A percentile compares a stretch with the other conserved stretches of the same genome.
These are phyloP conservation scores for Mycena crocata DNA, from an alignment of 768 basidiomycete species.

Conservation along the genomic window DNA sequence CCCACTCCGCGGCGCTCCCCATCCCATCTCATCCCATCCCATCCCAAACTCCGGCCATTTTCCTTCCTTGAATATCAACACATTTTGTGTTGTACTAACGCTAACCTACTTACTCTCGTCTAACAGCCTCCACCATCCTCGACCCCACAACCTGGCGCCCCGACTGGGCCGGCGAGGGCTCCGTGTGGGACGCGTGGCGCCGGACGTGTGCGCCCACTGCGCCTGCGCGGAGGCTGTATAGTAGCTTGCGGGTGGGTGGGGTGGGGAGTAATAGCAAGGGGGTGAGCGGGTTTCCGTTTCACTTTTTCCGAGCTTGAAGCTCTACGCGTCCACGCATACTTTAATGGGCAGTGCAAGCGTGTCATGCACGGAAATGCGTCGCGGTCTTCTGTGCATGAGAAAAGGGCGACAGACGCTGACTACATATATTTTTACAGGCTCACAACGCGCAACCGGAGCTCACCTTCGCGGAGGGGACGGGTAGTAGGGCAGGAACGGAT, in stretches of 20 bases:
- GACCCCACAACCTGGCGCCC: slow-evolving; percentile 43
- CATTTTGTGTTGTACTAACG: too few species aligned
- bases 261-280: slow-evolving; percentile 25
- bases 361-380: too few species aligned
- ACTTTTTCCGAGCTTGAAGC: too few species aligned
- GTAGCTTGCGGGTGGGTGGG: slow-evolving; percentile 72
- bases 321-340: neutral
- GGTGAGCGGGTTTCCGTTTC: neutral
- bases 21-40: too few species aligned
- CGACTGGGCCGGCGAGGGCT: slow-evolving; percentile 88
- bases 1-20: too few species aligned
- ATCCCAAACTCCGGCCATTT: too few species aligned
- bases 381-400: too few species aligned
- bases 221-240: slow-evolving; percentile 85
- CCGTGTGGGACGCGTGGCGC: slow-evolving; percentile 94
- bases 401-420: too few species aligned
- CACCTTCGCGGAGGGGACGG: slow-evolving; percentile 67
- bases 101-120: too few species aligned
- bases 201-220: slow-evolving; percentile 88
- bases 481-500: slow-evolving; percentile 75
- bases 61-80: too few species aligned
- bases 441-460: too few species aligned
- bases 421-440: too few species aligned
- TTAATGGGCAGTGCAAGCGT: slow-evolving; percentile 55
- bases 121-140: neutral